Evolutionary conservation across 192 early-diverging fungal species (phyloP).

Genomic region (Jimgerdemannia flammicorona): DNA sequence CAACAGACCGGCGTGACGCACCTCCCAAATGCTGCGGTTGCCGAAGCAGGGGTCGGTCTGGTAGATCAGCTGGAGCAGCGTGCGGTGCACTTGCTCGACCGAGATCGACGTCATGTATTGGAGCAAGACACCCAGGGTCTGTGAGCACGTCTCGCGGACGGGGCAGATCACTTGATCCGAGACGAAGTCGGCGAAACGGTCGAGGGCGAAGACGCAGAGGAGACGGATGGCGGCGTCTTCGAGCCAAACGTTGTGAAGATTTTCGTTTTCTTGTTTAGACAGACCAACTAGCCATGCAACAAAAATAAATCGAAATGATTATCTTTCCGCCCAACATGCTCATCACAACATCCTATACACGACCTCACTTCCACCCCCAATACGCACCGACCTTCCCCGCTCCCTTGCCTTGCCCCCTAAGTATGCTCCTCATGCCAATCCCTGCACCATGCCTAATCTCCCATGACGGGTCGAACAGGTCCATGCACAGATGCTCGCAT

Average conservation of each 20-base stretch:
- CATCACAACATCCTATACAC: not conserved
- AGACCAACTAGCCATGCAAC: constrained; percentile 34
- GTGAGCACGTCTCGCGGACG: constrained; percentile 92
- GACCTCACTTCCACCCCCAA: not conserved
- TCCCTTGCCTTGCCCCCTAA: constrained; percentile 83
- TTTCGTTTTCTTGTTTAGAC: constrained; percentile 47
- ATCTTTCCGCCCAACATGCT: not conserved
- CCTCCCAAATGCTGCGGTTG: constrained; percentile 75
- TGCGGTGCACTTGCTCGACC: constrained; percentile 61
- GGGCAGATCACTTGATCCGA: constrained; percentile 93
- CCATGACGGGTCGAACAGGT: constrained; percentile 74
- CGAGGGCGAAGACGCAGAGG: constrained; percentile 91
- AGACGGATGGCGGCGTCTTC: constrained; percentile 88
- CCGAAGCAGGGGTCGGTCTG: constrained; percentile 42
- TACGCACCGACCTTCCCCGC: constrained; percentile 62
- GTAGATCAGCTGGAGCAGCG: constrained; percentile 64
- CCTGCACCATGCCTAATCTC: constrained; percentile 95
- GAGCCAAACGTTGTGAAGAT: constrained; percentile 71
- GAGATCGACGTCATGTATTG: constrained; percentile 53
- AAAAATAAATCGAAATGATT: not conserved
- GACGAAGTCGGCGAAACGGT: constrained; percentile 96
- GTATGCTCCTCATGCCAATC: constrained; percentile 84
- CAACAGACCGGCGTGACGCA: constrained; percentile 85
- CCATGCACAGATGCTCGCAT: constrained; percentile 53
- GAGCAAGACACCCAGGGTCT: constrained; percentile 72